Base-by-base conservation (phyloP, 305 asterid species). In the Solanum chacoense region DNA sequence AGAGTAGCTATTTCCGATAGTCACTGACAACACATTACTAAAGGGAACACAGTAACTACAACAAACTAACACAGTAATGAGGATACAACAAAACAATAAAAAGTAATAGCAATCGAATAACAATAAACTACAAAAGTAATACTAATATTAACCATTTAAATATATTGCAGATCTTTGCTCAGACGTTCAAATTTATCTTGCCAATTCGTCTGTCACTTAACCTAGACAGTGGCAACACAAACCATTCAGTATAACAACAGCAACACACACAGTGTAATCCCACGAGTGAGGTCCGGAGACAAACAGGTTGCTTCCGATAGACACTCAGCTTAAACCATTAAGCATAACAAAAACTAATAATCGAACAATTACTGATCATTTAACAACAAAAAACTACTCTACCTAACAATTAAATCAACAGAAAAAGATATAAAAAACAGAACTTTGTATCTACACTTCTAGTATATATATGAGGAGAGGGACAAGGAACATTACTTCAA, bases 401-500 rank as follows among this genome's bases (percentile, higher is more conserved):
- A 26, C 8, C n/a, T 13, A 72, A 29, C 77, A 40, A 74, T 74
- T 18, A 18, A 37, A 74, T 74, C 26, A 69, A 69, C 74, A 11
- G 18, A 18, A 8, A 32, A 9, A 74, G 6, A 63, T 63, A 63
- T 22, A 8, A 8, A 73, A 74, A 14, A 16, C 42, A 74, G 42
- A 16, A 32, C 80, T 74, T 18, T 1, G 80, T 5, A 6, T 72
- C 78, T 32, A 72, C 36, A 7, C 10, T 13, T 72, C 12, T 14
- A 67, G 73, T 24, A 24, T 24, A 11, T 67, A 14, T 29, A 29
- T 14, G 36, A 28, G 35, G 14, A 32, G 42, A 18, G 24, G 22
- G 26, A 1, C 20, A 29, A 28, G 26, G 45, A 75, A 88, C 22
- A 42, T 91, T 93, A 95, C 96, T 65, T 94, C 91, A 88, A 95